Evolutionary conservation across 768 basidiomycete genomes (phyloP), one percentile per base, ranked within the genome.

Genomic region (Auriscalpium vulgare): DNA sequence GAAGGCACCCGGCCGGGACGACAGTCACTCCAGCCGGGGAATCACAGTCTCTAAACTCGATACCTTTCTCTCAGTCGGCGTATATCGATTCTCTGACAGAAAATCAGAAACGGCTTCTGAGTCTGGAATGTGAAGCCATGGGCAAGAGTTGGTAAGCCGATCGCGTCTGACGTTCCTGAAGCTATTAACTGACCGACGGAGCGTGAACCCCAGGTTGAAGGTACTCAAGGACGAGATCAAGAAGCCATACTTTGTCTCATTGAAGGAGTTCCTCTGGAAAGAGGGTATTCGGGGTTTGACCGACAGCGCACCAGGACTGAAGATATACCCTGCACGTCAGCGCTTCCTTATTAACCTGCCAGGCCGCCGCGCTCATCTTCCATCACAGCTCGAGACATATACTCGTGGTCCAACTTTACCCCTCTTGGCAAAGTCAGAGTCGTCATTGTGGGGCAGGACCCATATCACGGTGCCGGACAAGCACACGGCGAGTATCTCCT

Each of bases 371-470:
- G 29, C 56, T 52, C 17, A 43, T 21, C 40, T 52, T 14, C 21
- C n/a, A 21, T 3, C 19, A 52, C 67, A 86, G 94, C 92, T 13
- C 75, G 77, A 60, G 82, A 95, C 65, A 88, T 97, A 54, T 97
- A 97, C 68, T 78, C 91, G 11, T 97, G 94, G 94, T 90, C 91
- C 3, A 80, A 86, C 69, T 63, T 67, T 55, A 94, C 91, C 34
- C 91, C 91, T 3, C 73, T 97, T 14, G 86, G 88, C 11, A 82
- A 84, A 59, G 83, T 97, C 59, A 85, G 83, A 66, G 88, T 93
- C 29, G 91, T 97, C 50, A 91, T 97, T 56, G 78, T 97, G 53
- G 88, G 88, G 8, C 91, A 93, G 71, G 92, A 94, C 74, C 91
- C 91, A 29, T 94, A 93, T 69, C 88, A 90, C 67, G 79, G 81